Percentiles rank a stretch among this genome's conserved stretches.
These are phyloP conservation scores for Thermoascus crustaceus DNA, from an alignment of 2,329 filamentous ascomycete genomes.

Conservation along the genomic window DNA sequence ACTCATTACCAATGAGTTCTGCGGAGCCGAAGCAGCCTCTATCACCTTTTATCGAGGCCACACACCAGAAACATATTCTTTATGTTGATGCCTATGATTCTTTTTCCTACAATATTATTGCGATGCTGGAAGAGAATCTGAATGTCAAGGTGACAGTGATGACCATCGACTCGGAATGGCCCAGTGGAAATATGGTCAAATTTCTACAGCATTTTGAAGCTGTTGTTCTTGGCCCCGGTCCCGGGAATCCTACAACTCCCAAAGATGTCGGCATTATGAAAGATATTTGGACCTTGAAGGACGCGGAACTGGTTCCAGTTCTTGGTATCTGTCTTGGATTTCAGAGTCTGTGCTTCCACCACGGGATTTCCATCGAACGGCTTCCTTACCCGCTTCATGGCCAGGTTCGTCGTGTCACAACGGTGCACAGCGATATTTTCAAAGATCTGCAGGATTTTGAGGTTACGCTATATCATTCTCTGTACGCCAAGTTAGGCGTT, in stretches of 20 bases:
- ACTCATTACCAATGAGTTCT: no score
- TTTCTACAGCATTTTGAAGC: slow-evolving; percentile 62
- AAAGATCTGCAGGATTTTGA: slow-evolving; percentile 49
- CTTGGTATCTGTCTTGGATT: slow-evolving; percentile 87
- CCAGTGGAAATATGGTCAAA: slow-evolving; percentile 37
- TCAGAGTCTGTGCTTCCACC: slow-evolving; percentile 65
- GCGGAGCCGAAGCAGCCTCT: no score
- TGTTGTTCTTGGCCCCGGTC: slow-evolving; percentile 83
- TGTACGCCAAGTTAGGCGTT: slow-evolving; percentile 38
- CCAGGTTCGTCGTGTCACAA: slow-evolving; percentile 62
- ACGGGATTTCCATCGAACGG: slow-evolving; percentile 58
- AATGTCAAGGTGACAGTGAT: slow-evolving; percentile 61
- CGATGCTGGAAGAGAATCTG: slow-evolving; percentile 64
- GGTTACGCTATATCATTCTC: slow-evolving; percentile 70
- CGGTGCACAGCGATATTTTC: slow-evolving; percentile 59
- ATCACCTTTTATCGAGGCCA: no score
- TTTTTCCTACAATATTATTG: slow-evolving; percentile 90
- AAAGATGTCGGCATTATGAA: slow-evolving; percentile 78
- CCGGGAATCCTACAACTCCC: slow-evolving; percentile 64
- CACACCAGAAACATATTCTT: slow-evolving; percentile 47
- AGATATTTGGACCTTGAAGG: slow-evolving; percentile 61
- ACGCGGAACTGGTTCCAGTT: slow-evolving; percentile 59
- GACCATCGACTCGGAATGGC: slow-evolving; percentile 54
- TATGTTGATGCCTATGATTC: slow-evolving; percentile 96
- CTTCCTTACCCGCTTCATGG: slow-evolving; percentile 72